A percentile compares a stretch with the other conserved stretches of the same genome.
Evolutionary conservation across 352 stramenopile species (phyloP).

Genomic region (Saprolegnia diclina): DNA sequence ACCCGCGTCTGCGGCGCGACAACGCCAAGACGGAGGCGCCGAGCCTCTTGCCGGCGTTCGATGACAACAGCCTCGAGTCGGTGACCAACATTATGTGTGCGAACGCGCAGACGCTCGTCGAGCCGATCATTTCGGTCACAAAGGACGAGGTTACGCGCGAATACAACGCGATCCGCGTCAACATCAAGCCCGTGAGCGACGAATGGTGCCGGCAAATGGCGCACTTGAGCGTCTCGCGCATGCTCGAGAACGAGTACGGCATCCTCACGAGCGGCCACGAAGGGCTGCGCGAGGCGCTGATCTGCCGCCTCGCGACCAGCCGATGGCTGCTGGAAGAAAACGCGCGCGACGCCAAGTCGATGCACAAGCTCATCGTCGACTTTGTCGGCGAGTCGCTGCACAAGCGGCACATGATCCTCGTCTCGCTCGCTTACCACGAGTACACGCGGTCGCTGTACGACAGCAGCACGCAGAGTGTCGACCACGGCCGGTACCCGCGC

Average conservation of each 20-base stretch:
- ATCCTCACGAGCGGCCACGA: conserved; percentile 60
- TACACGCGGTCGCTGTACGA: conserved; percentile 22
- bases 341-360: background rate
- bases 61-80: conserved; percentile 54
- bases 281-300: conserved; percentile 49
- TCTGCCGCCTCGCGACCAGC: conserved; percentile 62
- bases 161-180: conserved; percentile 62
- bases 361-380: conserved; percentile 20
- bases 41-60: conserved; percentile 60
- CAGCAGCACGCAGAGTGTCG: background rate
- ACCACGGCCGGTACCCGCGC: background rate
- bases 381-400: conserved; percentile 23
- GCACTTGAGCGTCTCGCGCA: conserved; percentile 50
- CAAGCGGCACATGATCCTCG: conserved; percentile 19
- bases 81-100: conserved; percentile 74
- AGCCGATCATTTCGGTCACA: conserved; percentile 66
- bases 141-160: conserved; percentile 38
- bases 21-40: conserved; percentile 32
- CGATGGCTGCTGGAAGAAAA: conserved; percentile 42
- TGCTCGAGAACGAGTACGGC: conserved; percentile 73
- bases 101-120: conserved; percentile 69
- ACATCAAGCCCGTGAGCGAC: conserved; percentile 51
- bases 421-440: conserved; percentile 22
- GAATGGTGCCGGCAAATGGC: conserved; percentile 74
- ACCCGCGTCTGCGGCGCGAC: conserved; percentile 46